phyloP scores from a whole-genome alignment of 2,329 filamentous ascomycete genomes.

The Monilinia fructigena region DNA sequence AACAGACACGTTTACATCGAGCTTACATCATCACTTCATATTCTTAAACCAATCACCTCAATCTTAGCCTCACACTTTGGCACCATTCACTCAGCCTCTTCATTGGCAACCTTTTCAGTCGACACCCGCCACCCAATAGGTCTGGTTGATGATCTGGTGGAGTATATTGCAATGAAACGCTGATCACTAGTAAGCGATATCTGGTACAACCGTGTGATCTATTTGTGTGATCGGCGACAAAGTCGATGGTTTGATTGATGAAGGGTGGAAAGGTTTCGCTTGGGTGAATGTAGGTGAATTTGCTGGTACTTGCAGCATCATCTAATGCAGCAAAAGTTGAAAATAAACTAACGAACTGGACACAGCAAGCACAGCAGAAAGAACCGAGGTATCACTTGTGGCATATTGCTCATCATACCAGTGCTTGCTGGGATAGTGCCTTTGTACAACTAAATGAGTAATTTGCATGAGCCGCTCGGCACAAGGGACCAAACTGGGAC shows the following conservation, averaged over 20 bases:
- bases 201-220: background rate
- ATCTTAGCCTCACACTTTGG: background rate
- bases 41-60: conserved; percentile 7
- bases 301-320: conserved; percentile 5
- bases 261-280: background rate
- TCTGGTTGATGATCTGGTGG: conserved; percentile 9
- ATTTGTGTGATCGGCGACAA: conserved; percentile 11
- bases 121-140: background rate
- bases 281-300: background rate
- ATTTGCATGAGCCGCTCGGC: background rate
- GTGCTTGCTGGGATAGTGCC: background rate
- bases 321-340: background rate
- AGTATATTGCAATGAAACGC: conserved; percentile 14
- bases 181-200: background rate
- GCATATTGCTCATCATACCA: background rate
- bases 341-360: background rate
- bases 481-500: conserved; percentile 7
- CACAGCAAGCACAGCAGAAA: conserved; percentile 2
- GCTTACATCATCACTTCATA: conserved; percentile 13
- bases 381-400: conserved; percentile 2
- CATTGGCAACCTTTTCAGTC: conserved; percentile 10
- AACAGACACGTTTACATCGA: conserved; percentile 8
- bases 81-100: background rate
- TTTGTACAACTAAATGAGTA: background rate
- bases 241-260: conserved; percentile 11